A percentile compares a stretch with the other conserved stretches of the same genome.
Evolutionary conservation across 441 rosid genomes (phyloP).

Genomic region (Pelargonium australe): DNA sequence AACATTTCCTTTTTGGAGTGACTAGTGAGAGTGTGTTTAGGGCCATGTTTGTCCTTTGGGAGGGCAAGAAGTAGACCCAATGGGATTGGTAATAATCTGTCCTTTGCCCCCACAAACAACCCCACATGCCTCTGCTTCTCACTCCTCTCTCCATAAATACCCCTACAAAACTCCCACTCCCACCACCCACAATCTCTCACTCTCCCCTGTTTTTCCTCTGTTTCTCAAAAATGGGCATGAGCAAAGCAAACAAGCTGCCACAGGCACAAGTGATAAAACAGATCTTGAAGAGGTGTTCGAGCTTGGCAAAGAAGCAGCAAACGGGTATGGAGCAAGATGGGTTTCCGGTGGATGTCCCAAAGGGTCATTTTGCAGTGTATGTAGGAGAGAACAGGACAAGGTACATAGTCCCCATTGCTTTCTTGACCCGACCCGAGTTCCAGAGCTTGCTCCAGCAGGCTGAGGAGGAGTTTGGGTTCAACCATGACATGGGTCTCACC

Average conservation of each 20-base stretch:
- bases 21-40: no score
- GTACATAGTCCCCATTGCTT: conserved; percentile 18
- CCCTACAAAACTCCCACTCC: no score
- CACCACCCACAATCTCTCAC: no score
- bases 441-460: conserved; percentile 17
- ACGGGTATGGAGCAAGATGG: neutral
- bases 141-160: no score
- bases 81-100: no score
- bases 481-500: conserved; percentile 24
- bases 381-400: conserved; percentile 19
- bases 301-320: conserved; percentile 15
- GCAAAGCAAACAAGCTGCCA: conserved; percentile 13
- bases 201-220: neutral
- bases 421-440: conserved; percentile 21
- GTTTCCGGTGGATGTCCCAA: conserved; percentile 19
- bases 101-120: no score
- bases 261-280: conserved; percentile 19
- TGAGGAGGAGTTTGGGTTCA: conserved; percentile 14
- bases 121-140: no score
- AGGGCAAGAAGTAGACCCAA: no score
- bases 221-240: conserved; percentile 17
- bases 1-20: no score
- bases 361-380: conserved; percentile 25
- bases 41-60: no score
- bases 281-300: conserved; percentile 21